Conservation (phyloP, 768 basidiomycete species). For the Mrakia blollopis region DNA sequence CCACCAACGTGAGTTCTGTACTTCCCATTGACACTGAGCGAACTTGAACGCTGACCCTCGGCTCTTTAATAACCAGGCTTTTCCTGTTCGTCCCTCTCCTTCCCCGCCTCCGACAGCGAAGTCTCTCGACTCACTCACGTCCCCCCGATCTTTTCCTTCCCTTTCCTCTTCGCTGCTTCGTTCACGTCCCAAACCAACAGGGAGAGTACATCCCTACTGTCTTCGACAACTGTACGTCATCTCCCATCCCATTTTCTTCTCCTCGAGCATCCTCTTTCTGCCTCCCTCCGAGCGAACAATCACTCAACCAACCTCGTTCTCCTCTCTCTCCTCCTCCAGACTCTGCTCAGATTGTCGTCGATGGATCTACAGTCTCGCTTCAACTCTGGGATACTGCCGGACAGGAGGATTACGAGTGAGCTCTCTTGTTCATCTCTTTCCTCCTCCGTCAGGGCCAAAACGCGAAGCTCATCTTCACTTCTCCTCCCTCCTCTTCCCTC, state of each 20-base stretch:
- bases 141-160: neutral
- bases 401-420: conserved; percentile 91
- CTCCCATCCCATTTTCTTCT: neutral
- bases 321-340: neutral
- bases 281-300: neutral
- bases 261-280: neutral
- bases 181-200: conserved; percentile 39
- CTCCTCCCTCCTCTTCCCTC: too few relatives aligned
- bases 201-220: conserved; percentile 68
- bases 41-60: neutral
- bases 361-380: conserved; percentile 83
- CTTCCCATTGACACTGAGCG: too few relatives aligned
- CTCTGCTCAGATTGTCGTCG: conserved; percentile 64
- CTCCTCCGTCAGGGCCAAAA: neutral
- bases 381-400: conserved; percentile 99
- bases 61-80: conserved; percentile 9
- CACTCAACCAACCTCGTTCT: neutral
- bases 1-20: conserved; percentile 70
- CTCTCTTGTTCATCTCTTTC: conserved; percentile 42
- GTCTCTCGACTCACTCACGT: neutral
- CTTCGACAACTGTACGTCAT: conserved; percentile 83
- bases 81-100: conserved; percentile 7
- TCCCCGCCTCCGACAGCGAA: neutral
- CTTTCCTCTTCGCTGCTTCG: neutral
- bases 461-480: neutral